Percentiles rank a stretch among this genome's conserved stretches.
Conservation (phyloP, 176 grass and related monocot genomes). For the Oropetium thomaeum region DNA sequence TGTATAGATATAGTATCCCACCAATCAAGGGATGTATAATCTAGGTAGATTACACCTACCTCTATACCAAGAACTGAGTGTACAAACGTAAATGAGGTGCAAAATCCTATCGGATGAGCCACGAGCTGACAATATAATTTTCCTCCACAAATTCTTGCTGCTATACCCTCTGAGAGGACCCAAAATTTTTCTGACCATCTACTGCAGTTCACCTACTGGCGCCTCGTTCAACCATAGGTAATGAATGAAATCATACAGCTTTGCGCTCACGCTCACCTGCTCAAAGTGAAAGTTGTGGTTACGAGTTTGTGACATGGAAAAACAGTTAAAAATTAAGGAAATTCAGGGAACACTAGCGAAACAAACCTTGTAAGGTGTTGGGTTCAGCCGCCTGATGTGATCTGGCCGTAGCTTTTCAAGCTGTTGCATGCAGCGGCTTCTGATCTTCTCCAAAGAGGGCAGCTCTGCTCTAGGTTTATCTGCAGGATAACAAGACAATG, state of each 20-base stretch:
- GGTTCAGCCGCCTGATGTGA: slow-evolving; percentile 92
- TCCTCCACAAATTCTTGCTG: slow-evolving; percentile 3
- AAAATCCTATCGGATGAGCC: slow-evolving; percentile 26
- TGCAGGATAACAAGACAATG: slow-evolving; percentile 17
- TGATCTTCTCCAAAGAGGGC: slow-evolving; percentile 67
- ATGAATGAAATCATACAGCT: slow-evolving; percentile 94
- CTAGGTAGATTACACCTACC: slow-evolving; percentile 4
- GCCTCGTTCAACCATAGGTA: slow-evolving; percentile 86
- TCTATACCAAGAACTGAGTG: slow-evolving; percentile 23
- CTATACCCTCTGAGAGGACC: slow-evolving; percentile 43
- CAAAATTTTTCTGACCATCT: slow-evolving; percentile 35
- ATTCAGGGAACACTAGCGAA: background rate
- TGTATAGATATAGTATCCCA: slow-evolving; percentile 23
- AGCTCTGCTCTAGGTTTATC: slow-evolving; percentile 77
- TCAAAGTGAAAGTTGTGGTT: slow-evolving; percentile 16
- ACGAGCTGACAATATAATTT: slow-evolving; percentile 14
- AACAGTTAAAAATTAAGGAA: background rate
- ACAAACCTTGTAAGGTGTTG: slow-evolving; percentile 93
- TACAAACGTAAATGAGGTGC: slow-evolving; percentile 10
- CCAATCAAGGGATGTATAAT: slow-evolving; percentile 36
- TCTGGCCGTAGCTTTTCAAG: slow-evolving; percentile 77
- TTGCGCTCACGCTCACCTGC: slow-evolving; percentile 83
- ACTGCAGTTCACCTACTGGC: slow-evolving; percentile 79
- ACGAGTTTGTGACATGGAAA: background rate
- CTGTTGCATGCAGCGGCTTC: slow-evolving; percentile 83